phyloP scores from a whole-genome alignment of 176 grass and related monocot genomes.

The Avena atlantica region DNA sequence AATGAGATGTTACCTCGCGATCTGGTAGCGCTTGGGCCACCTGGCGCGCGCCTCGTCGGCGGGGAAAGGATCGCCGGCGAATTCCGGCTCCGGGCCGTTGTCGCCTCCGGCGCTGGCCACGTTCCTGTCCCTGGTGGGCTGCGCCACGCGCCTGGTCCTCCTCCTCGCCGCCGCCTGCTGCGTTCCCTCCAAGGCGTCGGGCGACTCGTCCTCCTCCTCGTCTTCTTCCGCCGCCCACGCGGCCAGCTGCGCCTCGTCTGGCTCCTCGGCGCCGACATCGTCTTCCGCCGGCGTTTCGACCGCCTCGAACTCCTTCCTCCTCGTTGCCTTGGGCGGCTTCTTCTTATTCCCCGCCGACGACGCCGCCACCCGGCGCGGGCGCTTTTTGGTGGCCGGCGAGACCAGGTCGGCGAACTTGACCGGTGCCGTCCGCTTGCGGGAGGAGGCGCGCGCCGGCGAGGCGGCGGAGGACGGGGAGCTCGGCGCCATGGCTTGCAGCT shows the following conservation, averaged over 20 bases:
- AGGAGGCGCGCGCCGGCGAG: not conserved
- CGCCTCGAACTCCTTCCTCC: not conserved
- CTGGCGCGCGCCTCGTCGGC: not conserved
- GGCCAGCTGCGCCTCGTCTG: no score
- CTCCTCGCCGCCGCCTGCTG: not conserved
- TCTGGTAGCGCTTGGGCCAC: not conserved
- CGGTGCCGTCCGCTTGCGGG: not conserved
- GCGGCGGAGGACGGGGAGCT: not conserved
- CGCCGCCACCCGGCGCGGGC: not conserved
- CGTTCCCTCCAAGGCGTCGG: not conserved
- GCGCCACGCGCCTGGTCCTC: not conserved
- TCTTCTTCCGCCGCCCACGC: conserved; percentile 28
- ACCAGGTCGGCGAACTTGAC: not conserved
- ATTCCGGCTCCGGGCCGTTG: not conserved
- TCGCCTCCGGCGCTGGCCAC: not conserved
- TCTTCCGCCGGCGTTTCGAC: not conserved
- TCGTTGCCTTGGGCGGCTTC: conserved; percentile 15
- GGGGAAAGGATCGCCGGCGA: not conserved
- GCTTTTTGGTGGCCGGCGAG: not conserved
- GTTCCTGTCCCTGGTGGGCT: not conserved
- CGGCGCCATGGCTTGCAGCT: not conserved
- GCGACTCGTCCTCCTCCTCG: not conserved
- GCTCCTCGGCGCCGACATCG: no score
- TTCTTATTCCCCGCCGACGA: not conserved
- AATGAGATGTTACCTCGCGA: not conserved